Conservation (phyloP, 768 basidiomycete genomes). For the Pluteus cervinus region DNA sequence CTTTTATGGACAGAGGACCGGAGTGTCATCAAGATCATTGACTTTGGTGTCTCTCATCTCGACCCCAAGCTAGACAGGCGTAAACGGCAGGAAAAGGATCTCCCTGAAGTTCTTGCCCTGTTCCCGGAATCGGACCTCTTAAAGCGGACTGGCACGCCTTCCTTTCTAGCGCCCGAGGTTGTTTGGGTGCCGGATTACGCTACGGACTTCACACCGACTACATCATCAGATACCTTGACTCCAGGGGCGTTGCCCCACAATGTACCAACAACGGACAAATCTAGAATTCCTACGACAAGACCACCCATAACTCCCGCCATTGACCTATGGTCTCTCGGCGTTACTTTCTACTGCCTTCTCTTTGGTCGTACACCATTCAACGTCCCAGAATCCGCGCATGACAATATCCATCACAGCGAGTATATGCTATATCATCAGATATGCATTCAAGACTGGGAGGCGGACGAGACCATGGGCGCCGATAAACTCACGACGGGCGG, state of each 20-base stretch:
- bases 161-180: slow-evolving; percentile 39
- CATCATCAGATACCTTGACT: slow-evolving; percentile 16
- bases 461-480: slow-evolving; percentile 30
- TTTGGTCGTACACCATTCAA: slow-evolving; percentile 41
- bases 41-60: slow-evolving; percentile 63
- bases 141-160: slow-evolving; percentile 35
- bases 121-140: slow-evolving; percentile 32
- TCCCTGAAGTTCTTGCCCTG: slow-evolving; percentile 21
- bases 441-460: slow-evolving; percentile 33
- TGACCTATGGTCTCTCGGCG: slow-evolving; percentile 40
- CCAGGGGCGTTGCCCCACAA: slow-evolving; percentile 12
- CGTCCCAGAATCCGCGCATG: slow-evolving; percentile 25
- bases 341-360: slow-evolving; percentile 41
- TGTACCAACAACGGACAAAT: slow-evolving; percentile 4
- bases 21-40: slow-evolving; percentile 78
- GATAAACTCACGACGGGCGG: slow-evolving; percentile 30
- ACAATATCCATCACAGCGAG: slow-evolving; percentile 28
- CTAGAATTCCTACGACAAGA: slow-evolving; percentile 16
- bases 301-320: slow-evolving; percentile 40
- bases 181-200: slow-evolving; percentile 31
- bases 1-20: slow-evolving; percentile 52
- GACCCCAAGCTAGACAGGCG: background rate
- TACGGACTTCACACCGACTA: slow-evolving; percentile 11
- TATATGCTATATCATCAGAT: slow-evolving; percentile 36
- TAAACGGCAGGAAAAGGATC: slow-evolving; percentile 1